Conservation (phyloP, 106 monocot species). For the Platanthera zijinensis region DNA sequence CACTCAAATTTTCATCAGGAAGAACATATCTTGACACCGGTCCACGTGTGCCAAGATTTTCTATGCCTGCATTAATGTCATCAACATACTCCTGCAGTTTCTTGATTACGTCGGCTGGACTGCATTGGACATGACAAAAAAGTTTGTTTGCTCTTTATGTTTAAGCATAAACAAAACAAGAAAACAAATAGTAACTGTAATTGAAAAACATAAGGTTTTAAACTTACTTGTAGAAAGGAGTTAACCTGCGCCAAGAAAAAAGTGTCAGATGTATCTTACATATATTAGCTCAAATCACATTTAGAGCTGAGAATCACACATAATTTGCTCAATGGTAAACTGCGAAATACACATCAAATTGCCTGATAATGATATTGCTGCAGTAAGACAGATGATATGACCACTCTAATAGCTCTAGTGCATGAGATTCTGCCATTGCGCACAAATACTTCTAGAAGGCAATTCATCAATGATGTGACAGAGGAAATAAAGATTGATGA, state of each 20-base stretch:
- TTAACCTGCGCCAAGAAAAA: constrained; percentile 56
- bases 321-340: not conserved
- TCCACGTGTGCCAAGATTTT: constrained; percentile 65
- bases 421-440: not conserved
- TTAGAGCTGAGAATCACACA: not conserved
- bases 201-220: not conserved
- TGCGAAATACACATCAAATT: not conserved
- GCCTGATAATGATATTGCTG: not conserved
- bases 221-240: constrained; percentile 86
- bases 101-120: constrained; percentile 63
- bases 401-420: not conserved
- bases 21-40: constrained; percentile 92
- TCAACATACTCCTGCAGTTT: constrained; percentile 90
- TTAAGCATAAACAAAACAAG: not conserved
- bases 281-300: not conserved
- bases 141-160: not conserved
- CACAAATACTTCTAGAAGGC: not conserved
- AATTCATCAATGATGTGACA: too few species aligned
- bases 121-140: constrained; percentile 23
- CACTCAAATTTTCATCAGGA: constrained; percentile 78
- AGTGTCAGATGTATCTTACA: constrained; percentile 12
- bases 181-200: not conserved
- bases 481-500: too few species aligned
- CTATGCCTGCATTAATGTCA: constrained; percentile 83
- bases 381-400: not conserved